Base-by-base conservation (phyloP, 2,329 filamentous ascomycete species). In the Pseudogymnoascus sp. region DNA sequence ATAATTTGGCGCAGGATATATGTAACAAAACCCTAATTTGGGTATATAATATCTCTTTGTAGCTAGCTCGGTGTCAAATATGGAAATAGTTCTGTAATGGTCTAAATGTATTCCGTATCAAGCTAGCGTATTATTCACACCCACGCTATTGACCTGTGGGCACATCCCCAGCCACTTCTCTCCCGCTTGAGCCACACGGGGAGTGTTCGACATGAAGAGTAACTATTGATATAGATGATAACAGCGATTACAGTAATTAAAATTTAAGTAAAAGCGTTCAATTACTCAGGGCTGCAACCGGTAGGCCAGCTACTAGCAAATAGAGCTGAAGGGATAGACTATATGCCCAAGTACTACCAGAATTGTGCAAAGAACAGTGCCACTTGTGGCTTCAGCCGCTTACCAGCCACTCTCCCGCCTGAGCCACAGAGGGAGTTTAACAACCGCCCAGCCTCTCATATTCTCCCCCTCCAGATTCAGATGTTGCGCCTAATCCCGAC, bases 391-490 rank as follows among this genome's bases (percentile, higher is more conserved):
- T 26, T 26, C 23, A 26, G 5, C 5, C 23, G 23, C 23, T 26
- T 26, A 26, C 45, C 49, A 55, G 29, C 49, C 49, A 33, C 39
- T 23, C 19, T 23, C 19, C 12, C 21, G 39, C 19, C 21, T 23
- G 11, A 43, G 63, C 62, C 45, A 62, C 49, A 52, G 41, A 60
- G 65, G 64, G 66, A 33, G 6, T 33, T 41, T 21, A 41, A 21
- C 38, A 19, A 12, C 26, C 29, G 39, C 59, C 16, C 23, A 55
- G 31, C 58, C 63, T 64, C 61, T 65, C 45, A 12, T 43, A 33
- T 62, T 52, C 59, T 62, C 65, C 65, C 61, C 66, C 66, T 61
- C 49, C 45, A 61, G 64, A 63, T 52, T 64, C 63, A 58, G 61
- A 33, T 55, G 26, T 55, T 55, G 45, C 45, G 45, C 45, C 45